Base-by-base conservation (phyloP, 768 basidiomycete genomes). In the Suillus luteus region DNA sequence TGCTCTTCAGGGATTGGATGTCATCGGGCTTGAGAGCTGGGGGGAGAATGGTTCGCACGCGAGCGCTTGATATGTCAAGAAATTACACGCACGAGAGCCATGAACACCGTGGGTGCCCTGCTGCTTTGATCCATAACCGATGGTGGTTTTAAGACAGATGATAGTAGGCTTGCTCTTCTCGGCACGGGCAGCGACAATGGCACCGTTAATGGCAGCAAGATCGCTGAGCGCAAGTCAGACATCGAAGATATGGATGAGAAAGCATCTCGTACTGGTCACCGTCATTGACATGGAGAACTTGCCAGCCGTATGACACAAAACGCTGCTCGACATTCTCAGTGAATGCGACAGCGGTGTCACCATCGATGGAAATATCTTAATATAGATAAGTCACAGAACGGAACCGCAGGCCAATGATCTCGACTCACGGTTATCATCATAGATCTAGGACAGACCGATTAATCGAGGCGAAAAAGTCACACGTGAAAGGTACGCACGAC, bases 91-190 rank as follows among this genome's bases (percentile, higher is more conserved):
- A 95, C 92, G 94, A 77, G 94, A 76, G 68, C 96, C 95, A 77
- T 98, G 96, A 66, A 97, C 93, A 69, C 93, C 93, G 72, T 96
- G 94, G 10, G 94, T 95, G 66, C 96, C 96, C 76, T 94, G 90
- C 73, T 88, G 85, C 81, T 92, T 93, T 40, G 96, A 97, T 65
- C 96, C 96, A 73, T 84, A 97, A 46, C 96, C 96, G 66, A 98
- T 98, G 52, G 90, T 97, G 60, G 96, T 97, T 71, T 83, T 86
- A 62, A 96, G 79, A 65, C 87, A 83, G 76, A 97, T 92, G 68
- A 98, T 82, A 43, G 94, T 93, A 33, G 96, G 96, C 80, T 94
- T 95, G 76, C 69, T 82, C 75, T 83, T 91, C 72, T 89, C 89
- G 74, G 82, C 79, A 70, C 89, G 87, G 61, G 90, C 94, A 72